These are phyloP conservation scores for Penicillium coffeae DNA, from an alignment of 495 filamentous ascomycete species.

Conservation along the genomic window DNA sequence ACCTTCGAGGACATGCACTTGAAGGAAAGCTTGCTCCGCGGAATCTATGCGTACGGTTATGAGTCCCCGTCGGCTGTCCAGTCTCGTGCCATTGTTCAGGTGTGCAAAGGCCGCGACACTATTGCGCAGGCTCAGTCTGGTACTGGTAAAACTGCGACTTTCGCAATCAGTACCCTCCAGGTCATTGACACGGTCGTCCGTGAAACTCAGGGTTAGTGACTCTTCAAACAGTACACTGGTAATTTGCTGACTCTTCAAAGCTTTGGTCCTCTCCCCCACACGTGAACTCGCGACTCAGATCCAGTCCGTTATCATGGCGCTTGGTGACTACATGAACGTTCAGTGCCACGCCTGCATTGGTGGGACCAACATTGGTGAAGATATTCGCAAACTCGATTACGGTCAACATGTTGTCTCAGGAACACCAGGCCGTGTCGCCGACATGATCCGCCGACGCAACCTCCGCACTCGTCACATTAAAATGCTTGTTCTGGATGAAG, in stretches of 20 bases:
- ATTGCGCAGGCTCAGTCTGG: constrained; percentile 99
- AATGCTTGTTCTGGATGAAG: constrained; percentile 98
- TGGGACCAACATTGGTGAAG: constrained; percentile 93
- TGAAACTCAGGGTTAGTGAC: constrained; percentile 66
- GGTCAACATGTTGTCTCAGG: constrained; percentile 96
- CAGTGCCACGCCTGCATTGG: constrained; percentile 99
- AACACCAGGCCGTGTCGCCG: constrained; percentile 90
- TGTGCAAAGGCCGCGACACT: constrained; percentile 97
- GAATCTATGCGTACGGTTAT: constrained; percentile 98
- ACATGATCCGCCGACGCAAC: constrained; percentile 98
- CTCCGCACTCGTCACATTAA: constrained; percentile 94
- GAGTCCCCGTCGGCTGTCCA: constrained; percentile 97
- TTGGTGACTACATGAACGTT: constrained; percentile 99
- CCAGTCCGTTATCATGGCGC: constrained; percentile 93
- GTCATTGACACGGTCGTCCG: constrained; percentile 82
- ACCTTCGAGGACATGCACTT: constrained; percentile 76
- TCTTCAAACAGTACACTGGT: background rate
- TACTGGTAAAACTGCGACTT: constrained; percentile 98
- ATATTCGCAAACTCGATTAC: constrained; percentile 94
- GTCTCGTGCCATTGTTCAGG: constrained; percentile 95
- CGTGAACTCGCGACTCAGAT: constrained; percentile 98
- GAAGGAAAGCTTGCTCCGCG: constrained; percentile 93
- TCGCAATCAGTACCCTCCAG: constrained; percentile 96
- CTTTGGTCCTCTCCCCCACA: constrained; percentile 94
- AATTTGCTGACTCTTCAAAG: constrained; percentile 30